These are phyloP conservation scores for Backusella mclennaniae DNA, from an alignment of 192 early-diverging fungal species.

Conservation along the genomic window DNA sequence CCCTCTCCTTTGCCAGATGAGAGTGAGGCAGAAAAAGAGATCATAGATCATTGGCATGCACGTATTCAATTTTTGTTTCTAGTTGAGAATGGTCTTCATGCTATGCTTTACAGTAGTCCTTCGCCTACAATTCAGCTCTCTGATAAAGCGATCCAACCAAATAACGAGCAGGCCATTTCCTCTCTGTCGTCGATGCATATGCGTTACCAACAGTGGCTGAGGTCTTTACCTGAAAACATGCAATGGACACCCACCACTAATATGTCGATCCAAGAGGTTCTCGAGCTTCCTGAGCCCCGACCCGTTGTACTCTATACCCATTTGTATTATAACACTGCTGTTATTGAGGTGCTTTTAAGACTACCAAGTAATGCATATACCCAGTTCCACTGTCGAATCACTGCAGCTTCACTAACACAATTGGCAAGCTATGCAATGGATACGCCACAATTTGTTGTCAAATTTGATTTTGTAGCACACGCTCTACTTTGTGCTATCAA, in stretches of 20 bases:
- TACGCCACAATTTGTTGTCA: not conserved
- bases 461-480: constrained; percentile 14
- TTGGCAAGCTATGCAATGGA: not conserved
- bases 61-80: constrained; percentile 8
- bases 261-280: not conserved
- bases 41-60: constrained; percentile 7
- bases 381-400: not conserved
- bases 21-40: not conserved
- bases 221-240: not conserved
- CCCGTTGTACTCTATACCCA: not conserved
- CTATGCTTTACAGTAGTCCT: not conserved
- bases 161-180: not conserved
- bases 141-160: not conserved
- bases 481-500: not conserved
- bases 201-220: not conserved
- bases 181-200: not conserved
- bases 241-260: constrained; percentile 4
- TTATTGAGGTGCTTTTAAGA: not conserved
- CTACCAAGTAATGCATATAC: not conserved
- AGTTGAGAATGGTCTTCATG: constrained; percentile 9
- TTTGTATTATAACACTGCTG: constrained; percentile 6
- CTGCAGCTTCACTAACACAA: constrained; percentile 5
- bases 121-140: not conserved
- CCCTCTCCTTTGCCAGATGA: not conserved
- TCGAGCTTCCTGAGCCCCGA: not conserved